Conservation (phyloP, 2,329 filamentous ascomycete genomes). For the Eutypa lata region DNA sequence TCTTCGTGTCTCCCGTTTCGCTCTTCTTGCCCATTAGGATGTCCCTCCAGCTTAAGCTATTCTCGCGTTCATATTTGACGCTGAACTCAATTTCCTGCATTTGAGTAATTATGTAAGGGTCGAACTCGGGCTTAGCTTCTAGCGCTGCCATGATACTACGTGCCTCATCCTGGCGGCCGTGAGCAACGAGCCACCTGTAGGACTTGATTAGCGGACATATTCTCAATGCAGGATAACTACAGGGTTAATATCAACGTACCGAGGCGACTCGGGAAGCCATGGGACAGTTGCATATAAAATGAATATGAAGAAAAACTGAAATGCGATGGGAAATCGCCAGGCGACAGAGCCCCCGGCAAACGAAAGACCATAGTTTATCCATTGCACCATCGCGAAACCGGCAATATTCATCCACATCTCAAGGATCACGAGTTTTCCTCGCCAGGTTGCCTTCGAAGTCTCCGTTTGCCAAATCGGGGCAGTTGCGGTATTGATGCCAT, state of each 20-base stretch:
- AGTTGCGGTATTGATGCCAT: constrained; percentile 23
- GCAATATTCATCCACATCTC: constrained; percentile 8
- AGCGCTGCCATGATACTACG: constrained; percentile 7
- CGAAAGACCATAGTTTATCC: constrained; percentile 13
- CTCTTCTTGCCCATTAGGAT: background rate
- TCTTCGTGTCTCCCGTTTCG: background rate
- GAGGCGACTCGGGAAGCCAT: constrained; percentile 7
- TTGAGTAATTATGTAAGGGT: constrained; percentile 6
- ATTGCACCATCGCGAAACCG: constrained; percentile 10
- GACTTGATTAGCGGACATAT: constrained; percentile 21
- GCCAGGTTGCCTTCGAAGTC: constrained; percentile 9
- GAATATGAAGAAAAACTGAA: constrained; percentile 29
- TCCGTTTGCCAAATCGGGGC: constrained; percentile 17
- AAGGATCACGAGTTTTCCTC: constrained; percentile 10
- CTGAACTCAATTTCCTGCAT: constrained; percentile 8
- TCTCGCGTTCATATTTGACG: constrained; percentile 21
- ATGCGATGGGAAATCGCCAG: constrained; percentile 33
- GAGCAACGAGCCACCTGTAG: constrained; percentile 9
- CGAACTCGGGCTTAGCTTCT: constrained; percentile 2
- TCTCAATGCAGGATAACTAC: background rate
- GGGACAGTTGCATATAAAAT: constrained; percentile 1
- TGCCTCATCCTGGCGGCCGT: constrained; percentile 5
- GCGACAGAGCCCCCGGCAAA: constrained; percentile 14
- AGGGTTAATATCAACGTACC: background rate
- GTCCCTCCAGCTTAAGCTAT: constrained; percentile 37